Evolutionary conservation across 257 asterid species (phyloP), one percentile per base, ranked within the genome.

Genomic region (Cinchona pubescens): DNA sequence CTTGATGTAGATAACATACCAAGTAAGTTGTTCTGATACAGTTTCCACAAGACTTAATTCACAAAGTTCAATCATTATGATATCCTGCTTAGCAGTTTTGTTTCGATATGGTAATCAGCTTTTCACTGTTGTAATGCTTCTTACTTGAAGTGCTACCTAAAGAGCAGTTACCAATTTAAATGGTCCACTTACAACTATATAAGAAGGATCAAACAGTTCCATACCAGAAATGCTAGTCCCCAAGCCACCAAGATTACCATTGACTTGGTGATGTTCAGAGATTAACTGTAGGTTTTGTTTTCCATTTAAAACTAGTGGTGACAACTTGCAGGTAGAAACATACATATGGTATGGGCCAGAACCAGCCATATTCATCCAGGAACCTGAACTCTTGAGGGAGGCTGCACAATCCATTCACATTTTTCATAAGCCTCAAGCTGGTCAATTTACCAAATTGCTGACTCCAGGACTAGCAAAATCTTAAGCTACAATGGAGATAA

Each of bases 1-100:
- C 83, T 95, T 74, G 99, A 95, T 76, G 73, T 92, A 0, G 96
- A 95, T 75, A 86, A 67, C 81, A 75, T 88, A 64, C 96, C 97
- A 29, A 91, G 99, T 95, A 81, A 91, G 98, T 77, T 74, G 59
- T 32, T 15, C 2, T 62, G 61, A 7, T 27, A 29, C 37, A 34
- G 2, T 32, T 63, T 29, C 51, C 59, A 55, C 14, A n/a, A 12
- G 11, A 45, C 60, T 18, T 55, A 56, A 13, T 73, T 73, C 43
- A 16, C 25, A 1, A 35, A 32, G 60, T 18, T 71, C 46, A 29
- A 56, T 32, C 29, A 23, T 72, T 68, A 66, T 45, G 59, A 27
- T 70, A n/a, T 51, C 64, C 62, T 70, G 62, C 35, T 11, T 40
- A 23, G 48, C 3, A 18, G 49, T n/a, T 65, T 65, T 43, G n/a